phyloP scores from a whole-genome alignment of 1,139 yeast genomes.

The Pichia sp. region DNA sequence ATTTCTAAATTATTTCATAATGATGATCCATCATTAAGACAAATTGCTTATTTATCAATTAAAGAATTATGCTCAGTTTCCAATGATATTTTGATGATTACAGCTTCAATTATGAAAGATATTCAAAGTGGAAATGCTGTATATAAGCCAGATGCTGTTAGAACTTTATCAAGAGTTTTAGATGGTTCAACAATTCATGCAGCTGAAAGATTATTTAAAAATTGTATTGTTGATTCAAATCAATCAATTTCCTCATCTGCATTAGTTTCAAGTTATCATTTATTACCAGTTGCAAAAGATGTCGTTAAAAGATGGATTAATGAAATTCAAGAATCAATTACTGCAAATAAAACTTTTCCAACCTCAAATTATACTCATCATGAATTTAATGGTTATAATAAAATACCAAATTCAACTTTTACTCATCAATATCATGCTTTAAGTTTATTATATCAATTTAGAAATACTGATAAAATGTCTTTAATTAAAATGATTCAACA shows the following conservation, averaged over 20 bases:
- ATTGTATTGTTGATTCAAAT: slow-evolving; percentile 86
- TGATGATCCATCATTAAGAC: slow-evolving; percentile 85
- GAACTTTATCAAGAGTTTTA: slow-evolving; percentile 83
- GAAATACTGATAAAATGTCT: slow-evolving; percentile 92
- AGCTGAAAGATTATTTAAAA: slow-evolving; percentile 87
- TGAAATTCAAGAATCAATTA: slow-evolving; percentile 85
- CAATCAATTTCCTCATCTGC: slow-evolving; percentile 92
- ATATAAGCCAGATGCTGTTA: slow-evolving; percentile 90
- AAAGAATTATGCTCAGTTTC: slow-evolving; percentile 83
- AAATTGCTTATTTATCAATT: slow-evolving; percentile 87
- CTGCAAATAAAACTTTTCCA: slow-evolving; percentile 64
- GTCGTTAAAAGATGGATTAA: slow-evolving; percentile 90
- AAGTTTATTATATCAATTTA: slow-evolving; percentile 80
- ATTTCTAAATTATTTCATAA: slow-evolving; percentile 94
- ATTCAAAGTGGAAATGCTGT: slow-evolving; percentile 83
- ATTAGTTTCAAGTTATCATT: slow-evolving; percentile 80
- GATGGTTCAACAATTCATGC: slow-evolving; percentile 92
- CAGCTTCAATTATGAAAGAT: slow-evolving; percentile 97
- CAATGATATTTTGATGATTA: slow-evolving; percentile 93
- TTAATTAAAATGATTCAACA: slow-evolving; percentile 84
- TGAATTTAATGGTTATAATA: slow-evolving; percentile 47
- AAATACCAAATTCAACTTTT: slow-evolving; percentile 61
- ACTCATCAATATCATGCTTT: slow-evolving; percentile 95
- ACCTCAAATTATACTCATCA: slow-evolving; percentile 46
- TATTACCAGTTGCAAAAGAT: slow-evolving; percentile 83